Conservation (phyloP, 108 stramenopile species). For the Nitzschia sp. region DNA sequence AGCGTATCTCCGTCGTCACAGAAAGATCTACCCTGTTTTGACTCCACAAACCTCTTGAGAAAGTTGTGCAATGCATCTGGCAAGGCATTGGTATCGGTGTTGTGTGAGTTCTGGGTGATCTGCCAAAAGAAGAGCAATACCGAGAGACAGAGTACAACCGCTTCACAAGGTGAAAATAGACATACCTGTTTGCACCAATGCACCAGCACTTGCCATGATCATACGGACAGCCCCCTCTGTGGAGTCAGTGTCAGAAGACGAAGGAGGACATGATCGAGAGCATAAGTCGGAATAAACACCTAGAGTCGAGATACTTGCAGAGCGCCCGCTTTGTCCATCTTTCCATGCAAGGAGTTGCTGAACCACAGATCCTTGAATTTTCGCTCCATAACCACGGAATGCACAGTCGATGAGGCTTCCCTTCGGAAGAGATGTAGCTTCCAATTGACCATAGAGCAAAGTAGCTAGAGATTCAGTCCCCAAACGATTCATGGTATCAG, state of each 20-base stretch:
- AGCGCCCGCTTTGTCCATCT: not conserved
- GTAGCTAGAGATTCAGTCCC: conserved; percentile 7
- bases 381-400: conserved; percentile 11
- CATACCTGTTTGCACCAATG: conserved; percentile 21
- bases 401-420: conserved; percentile 29
- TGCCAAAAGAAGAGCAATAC: no score
- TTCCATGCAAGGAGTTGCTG: conserved; percentile 7
- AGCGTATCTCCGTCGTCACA: conserved; percentile 1
- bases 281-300: conserved; percentile 25
- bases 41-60: conserved; percentile 2
- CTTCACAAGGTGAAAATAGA: not conserved
- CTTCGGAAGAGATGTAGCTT: not conserved
- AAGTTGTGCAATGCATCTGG: conserved; percentile 22
- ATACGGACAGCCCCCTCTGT: conserved; percentile 15
- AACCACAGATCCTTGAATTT: conserved; percentile 10
- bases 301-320: not conserved
- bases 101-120: no score
- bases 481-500: conserved; percentile 25
- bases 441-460: not conserved
- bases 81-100: not conserved
- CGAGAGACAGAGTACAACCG: no score
- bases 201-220: conserved; percentile 23
- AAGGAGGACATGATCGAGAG: conserved; percentile 7
- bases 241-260: conserved; percentile 19
- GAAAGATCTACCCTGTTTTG: not conserved